A percentile compares a stretch with the other conserved stretches of the same genome.
These are phyloP conservation scores for Musa schizocarpa DNA, from an alignment of 176 grass and related monocot species.

Conservation along the genomic window DNA sequence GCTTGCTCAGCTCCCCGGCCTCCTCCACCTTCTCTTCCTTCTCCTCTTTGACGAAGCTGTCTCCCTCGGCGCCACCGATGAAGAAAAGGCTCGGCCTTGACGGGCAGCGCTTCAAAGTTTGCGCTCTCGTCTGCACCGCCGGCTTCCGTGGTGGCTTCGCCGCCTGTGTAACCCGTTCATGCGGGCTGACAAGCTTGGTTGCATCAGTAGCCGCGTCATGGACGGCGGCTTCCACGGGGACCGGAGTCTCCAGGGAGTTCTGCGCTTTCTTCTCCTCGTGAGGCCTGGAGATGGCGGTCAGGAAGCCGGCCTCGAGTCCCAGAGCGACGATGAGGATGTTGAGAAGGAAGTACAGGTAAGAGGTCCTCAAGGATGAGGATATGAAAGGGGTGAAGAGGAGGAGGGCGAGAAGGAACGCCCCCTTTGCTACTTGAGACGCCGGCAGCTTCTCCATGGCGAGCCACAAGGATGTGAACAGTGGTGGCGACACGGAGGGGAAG, in stretches of 20 bases:
- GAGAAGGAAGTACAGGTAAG: constrained; percentile 67
- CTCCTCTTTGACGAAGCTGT: constrained; percentile 8
- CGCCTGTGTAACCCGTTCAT: neutral
- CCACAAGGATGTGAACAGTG: neutral
- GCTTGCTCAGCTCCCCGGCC: constrained; percentile 29
- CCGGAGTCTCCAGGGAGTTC: neutral
- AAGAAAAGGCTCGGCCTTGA: constrained; percentile 69
- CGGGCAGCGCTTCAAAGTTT: constrained; percentile 35
- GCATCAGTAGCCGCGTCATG: neutral
- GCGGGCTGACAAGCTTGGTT: neutral
- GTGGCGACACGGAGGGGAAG: neutral
- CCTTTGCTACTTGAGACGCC: constrained; percentile 37
- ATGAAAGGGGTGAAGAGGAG: constrained; percentile 34
- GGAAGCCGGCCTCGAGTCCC: constrained; percentile 46
- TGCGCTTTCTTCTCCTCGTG: constrained; percentile 28
- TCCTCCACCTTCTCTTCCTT: constrained; percentile 2
- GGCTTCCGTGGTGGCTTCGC: neutral
- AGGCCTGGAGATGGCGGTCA: constrained; percentile 26
- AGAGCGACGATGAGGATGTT: constrained; percentile 53
- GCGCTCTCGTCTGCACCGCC: neutral
- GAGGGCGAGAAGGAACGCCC: constrained; percentile 30
- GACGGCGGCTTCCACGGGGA: neutral
- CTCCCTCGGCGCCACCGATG: constrained; percentile 31
- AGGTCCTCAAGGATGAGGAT: constrained; percentile 30
- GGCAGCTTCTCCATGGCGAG: constrained; percentile 26